Evolutionary conservation across 176 grass and related monocot genomes (phyloP).

Genomic region (bread wheat (Triticum aestivum)): IWGSC_CS_RefSeq_v2.1 NC_057812.1:701598282-701598781

Average conservation of each 20-base stretch:
- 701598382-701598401: neutral
- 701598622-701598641: no score
- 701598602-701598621: no score
- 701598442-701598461: neutral
- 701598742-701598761: no score
- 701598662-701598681: no score
- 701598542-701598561: no score
- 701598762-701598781: no score
- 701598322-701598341: neutral
- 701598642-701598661: no score
- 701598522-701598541: neutral
- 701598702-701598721: no score
- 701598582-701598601: no score
- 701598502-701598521: neutral
- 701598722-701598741: no score
- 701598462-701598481: neutral
- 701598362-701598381: neutral
- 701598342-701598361: neutral
- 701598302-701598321: slow-evolving; percentile 1
- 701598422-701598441: neutral
- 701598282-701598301: neutral
- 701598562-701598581: no score
- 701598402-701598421: slow-evolving; percentile 24
- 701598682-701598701: no score
- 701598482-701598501: neutral